Base-by-base conservation (phyloP, 1,284 basidiomycete species). In the Trametes hirsuta region DNA sequence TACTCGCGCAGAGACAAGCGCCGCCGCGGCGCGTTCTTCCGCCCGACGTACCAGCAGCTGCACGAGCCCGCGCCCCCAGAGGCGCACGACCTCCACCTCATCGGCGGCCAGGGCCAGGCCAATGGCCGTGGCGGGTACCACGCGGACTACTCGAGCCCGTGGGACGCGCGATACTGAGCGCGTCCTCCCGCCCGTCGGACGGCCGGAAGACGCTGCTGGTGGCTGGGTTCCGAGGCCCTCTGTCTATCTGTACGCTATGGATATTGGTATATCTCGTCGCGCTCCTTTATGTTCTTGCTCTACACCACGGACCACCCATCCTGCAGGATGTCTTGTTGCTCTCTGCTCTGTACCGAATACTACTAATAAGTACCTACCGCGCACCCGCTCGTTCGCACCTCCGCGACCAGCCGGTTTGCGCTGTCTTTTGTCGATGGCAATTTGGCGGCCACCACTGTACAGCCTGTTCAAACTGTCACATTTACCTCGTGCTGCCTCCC, bases 1-100 rank as follows among this genome's bases (percentile, higher is more conserved):
- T 77, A 79, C 53, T 75, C 76, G 47, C 34, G 59, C 55, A 40
- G 59, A 22, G 36, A 48, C 45, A 34, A 63, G 53, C 45, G 63
- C 22, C 42, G 44, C 58, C 25, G 63, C 50, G 54, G 24, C 34
- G 58, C 46, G 54, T 63, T 47, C 53, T 55, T 53, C 51, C 46
- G 47, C 37, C 34, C 44, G 50, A 50, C 41, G 53, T 55, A 56
- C 55, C 63, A 64, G 62, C 58, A 46, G 49, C 59, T 62, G 59
- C 65, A 64, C 46, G 51, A 59, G 9, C 51, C 51, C 21, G 51
- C 57, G 46, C 51, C 57, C 14, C 57, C 57, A 0, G 57, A 53
- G 47, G 57, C 57, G 46, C 52, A 59, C 46, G 57, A 59, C 39
- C 22, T 59, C 40, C 57, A 54, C 34, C 51, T 53, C 35, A 47